Base-by-base conservation (phyloP, 208 protist genomes). In the Acanthamoeba quina region DNA sequence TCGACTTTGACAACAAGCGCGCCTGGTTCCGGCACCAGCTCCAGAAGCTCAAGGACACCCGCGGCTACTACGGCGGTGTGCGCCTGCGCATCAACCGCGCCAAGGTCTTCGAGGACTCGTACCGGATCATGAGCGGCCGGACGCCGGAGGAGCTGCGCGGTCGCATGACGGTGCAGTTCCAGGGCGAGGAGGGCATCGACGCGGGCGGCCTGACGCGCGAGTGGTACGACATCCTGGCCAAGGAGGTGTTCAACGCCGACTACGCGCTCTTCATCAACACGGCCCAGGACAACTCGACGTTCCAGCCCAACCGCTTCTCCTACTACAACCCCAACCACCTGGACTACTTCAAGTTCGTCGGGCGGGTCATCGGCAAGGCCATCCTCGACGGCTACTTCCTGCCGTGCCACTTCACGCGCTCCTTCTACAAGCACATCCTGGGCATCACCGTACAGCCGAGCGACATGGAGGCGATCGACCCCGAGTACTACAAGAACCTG, bases 371-470 rank as follows among this genome's bases (percentile, higher is more conserved):
- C 41, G 72, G 96, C n/a, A 97, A 97, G 78, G 96, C 97, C 44
- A 96, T 98, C 17, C 97, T 97, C 31, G 97, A 99, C 96, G 97
- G 98, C 66, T 96, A 99, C 6, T 95, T 98, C 70, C 97, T 99
- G 26, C 98, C 99, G 90, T 98, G 98, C n/a, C 98, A 99, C 96
- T 99, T 99, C 92, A 99, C 99, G 6, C 97, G 98, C 11, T 96
- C 98, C 17, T 98, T 99, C 90, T 99, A 99, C 95, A 99, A 99
- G 82, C 99, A 99, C 97, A 99, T 99, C 94, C 97, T 99, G n/a
- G 98, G 98, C 80, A 90, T 98, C 66, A 96, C 98, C 47, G 97
- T 95, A 31, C 68, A 72, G 17, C 98, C 99, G 83, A 90, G 95
- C 26, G 99, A 99, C 97, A 96, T 99, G 91, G 98, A 99, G 96